Conservation (phyloP, 805 yeast species). For the Candida xiaguanensis region DNA sequence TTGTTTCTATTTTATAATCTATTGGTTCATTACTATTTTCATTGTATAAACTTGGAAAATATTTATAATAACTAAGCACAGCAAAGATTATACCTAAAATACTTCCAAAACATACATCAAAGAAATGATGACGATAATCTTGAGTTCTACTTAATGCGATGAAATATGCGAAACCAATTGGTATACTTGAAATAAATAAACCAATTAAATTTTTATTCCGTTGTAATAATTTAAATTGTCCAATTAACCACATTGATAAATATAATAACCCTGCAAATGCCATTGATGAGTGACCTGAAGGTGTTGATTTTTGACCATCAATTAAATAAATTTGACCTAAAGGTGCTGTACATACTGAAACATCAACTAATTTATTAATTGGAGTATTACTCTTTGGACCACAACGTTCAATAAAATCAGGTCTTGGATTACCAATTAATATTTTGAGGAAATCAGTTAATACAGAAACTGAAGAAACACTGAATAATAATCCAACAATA, state of each 20-base stretch:
- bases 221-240: slow-evolving; percentile 18
- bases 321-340: slow-evolving; percentile 22
- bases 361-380: slow-evolving; percentile 20
- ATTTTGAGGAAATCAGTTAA: slow-evolving; percentile 36
- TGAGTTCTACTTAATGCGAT: slow-evolving; percentile 32
- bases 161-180: slow-evolving; percentile 25
- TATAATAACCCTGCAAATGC: slow-evolving; percentile 31
- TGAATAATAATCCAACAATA: slow-evolving; percentile 26
- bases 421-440: slow-evolving; percentile 41
- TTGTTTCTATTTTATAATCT: slow-evolving; percentile 5
- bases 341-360: slow-evolving; percentile 31
- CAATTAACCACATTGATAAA: slow-evolving; percentile 30
- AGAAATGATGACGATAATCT: slow-evolving; percentile 36
- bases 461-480: slow-evolving; percentile 26
- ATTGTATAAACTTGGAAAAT: slow-evolving; percentile 15
- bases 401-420: slow-evolving; percentile 42
- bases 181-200: slow-evolving; percentile 16
- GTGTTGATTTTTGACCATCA: slow-evolving; percentile 41
- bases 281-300: slow-evolving; percentile 35
- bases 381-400: slow-evolving; percentile 25
- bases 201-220: slow-evolving; percentile 11
- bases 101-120: slow-evolving; percentile 32
- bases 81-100: slow-evolving; percentile 27
- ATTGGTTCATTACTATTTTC: slow-evolving; percentile 11
- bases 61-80: slow-evolving; percentile 21